Percentiles rank a stretch among this genome's conserved stretches.
Conservation (phyloP, 1,284 basidiomycete species). For the Cutaneotrichosporon cavernicola region DNA sequence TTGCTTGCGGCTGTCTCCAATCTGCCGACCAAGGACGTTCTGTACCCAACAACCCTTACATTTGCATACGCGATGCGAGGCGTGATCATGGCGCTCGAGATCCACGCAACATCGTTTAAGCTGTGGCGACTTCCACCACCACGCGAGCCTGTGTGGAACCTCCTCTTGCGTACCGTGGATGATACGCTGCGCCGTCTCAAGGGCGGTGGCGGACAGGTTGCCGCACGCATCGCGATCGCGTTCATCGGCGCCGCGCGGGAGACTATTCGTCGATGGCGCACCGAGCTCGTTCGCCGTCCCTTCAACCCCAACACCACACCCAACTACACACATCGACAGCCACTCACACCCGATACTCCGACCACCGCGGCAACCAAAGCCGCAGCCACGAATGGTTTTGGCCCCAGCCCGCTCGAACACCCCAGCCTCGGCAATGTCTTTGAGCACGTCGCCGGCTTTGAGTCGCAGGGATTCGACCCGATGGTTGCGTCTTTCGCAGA, state of each 20-base stretch:
- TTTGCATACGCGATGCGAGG: constrained; percentile 10
- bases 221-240: neutral
- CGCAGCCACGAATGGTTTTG: neutral
- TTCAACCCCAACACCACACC: neutral
- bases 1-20: constrained; percentile 10
- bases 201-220: constrained; percentile 29
- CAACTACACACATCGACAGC: neutral
- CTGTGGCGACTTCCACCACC: constrained; percentile 12
- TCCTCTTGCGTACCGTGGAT: neutral
- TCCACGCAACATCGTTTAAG: constrained; percentile 13
- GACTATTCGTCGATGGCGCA: constrained; percentile 1
- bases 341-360: neutral
- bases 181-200: constrained; percentile 21
- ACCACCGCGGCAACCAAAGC: neutral
- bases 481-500: constrained; percentile 2
- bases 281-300: neutral
- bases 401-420: neutral
- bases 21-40: constrained; percentile 9
- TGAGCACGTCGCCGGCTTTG: neutral
- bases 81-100: constrained; percentile 9
- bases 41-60: constrained; percentile 14
- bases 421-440: neutral
- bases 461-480: constrained; percentile 1
- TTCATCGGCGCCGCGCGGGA: neutral
- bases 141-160: constrained; percentile 9